A percentile compares a stretch with the other conserved stretches of the same genome.
Conservation (phyloP, 1,284 basidiomycete genomes). For the Ustilago cynodontis region DNA sequence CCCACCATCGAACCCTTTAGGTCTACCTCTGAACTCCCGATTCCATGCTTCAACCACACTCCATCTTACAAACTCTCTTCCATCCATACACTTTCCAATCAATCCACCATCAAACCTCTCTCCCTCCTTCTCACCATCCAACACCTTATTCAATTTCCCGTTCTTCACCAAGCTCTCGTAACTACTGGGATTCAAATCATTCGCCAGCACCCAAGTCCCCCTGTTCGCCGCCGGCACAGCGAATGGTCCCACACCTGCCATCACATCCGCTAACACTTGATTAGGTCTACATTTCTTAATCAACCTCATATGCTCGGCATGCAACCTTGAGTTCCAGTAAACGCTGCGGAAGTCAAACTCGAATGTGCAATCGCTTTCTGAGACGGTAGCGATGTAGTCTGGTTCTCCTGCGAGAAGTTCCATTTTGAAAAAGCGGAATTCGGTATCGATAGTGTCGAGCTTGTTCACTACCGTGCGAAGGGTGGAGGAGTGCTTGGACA, state of each 20-base stretch:
- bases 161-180: conserved; percentile 77
- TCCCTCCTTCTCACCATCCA: conserved; percentile 8
- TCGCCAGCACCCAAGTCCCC: conserved; percentile 81
- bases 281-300: conserved; percentile 77
- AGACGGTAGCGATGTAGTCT: conserved; percentile 78
- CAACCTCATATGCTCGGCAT: conserved; percentile 89
- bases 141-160: conserved; percentile 53
- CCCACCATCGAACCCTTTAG: conserved; percentile 26
- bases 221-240: conserved; percentile 91
- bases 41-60: conserved; percentile 49
- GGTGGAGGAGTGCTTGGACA: conserved; percentile 73
- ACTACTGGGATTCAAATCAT: conserved; percentile 93
- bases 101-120: conserved; percentile 37
- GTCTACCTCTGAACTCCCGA: conserved; percentile 38
- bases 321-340: conserved; percentile 97
- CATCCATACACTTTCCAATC: conserved; percentile 54
- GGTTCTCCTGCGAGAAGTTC: conserved; percentile 92
- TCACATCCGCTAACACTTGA: conserved; percentile 88
- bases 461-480: conserved; percentile 96
- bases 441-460: conserved; percentile 84
- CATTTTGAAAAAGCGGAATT: conserved; percentile 96
- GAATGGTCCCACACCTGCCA: conserved; percentile 98
- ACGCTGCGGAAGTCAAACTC: conserved; percentile 94
- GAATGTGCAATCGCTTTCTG: conserved; percentile 80
- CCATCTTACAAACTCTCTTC: conserved; percentile 54